phyloP scores from a whole-genome alignment of 305 asterid genomes.

The Fraxinus albicans region DNA sequence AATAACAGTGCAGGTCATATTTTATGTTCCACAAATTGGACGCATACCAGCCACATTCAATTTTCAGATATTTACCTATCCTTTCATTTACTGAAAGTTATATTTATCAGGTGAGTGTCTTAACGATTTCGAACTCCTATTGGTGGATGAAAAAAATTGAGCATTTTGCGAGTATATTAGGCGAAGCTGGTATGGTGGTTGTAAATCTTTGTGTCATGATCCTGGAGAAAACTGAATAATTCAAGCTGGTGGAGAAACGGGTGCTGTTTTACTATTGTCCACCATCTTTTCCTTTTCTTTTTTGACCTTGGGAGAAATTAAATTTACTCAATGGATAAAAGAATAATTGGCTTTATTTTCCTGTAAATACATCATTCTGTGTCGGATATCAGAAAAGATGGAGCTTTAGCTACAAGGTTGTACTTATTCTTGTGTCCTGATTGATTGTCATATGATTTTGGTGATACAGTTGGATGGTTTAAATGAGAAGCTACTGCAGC shows the following conservation, averaged over 20 bases:
- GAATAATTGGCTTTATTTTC: not conserved
- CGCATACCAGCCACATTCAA: constrained; percentile 48
- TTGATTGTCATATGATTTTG: constrained; percentile 24
- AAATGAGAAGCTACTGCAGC: constrained; percentile 64
- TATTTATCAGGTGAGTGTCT: constrained; percentile 75
- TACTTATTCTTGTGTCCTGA: constrained; percentile 13
- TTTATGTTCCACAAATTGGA: constrained; percentile 90
- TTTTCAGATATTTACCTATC: constrained; percentile 77
- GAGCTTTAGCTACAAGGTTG: constrained; percentile 6
- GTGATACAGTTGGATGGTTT: constrained; percentile 73
- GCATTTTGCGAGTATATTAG: not conserved
- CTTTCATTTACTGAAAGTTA: constrained; percentile 89
- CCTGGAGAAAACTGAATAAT: not conserved
- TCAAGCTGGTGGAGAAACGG: constrained; percentile 1
- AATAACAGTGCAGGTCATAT: constrained; percentile 83
- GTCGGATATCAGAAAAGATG: constrained; percentile 6
- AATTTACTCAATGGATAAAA: not conserved
- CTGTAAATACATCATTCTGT: not conserved
- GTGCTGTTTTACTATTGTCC: not conserved
- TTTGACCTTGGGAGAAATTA: not conserved
- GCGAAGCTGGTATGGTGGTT: not conserved
- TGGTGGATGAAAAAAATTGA: not conserved
- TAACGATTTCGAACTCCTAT: not conserved
- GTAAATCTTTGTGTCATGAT: not conserved
- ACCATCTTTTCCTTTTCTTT: not conserved